Base-by-base conservation (phyloP, 208 protist species). In the Acanthamoeba culbertsoni region DNA sequence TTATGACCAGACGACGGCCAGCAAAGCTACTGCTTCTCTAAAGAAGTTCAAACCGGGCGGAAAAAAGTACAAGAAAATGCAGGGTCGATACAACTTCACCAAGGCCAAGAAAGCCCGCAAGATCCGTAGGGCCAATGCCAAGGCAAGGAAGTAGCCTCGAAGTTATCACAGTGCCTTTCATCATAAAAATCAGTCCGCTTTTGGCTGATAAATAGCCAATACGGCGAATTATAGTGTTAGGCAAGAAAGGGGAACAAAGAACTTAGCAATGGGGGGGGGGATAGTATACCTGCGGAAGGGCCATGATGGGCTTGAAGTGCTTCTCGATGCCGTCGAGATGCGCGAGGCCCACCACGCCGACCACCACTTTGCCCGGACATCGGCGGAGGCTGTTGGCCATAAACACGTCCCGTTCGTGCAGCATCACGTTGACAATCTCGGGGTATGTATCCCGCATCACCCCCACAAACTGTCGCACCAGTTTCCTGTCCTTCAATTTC, bases 321-420 rank as follows among this genome's bases (percentile, higher is more conserved):
- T 88, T 53, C 77, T 88, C 77, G 77, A 88, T 88, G 77, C 77
- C 77, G 37, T 88, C 77, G 48, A 88, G 43, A 33, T 88, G 77
- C 20, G 77, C 77, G 16, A 88, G 43, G 31, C 77, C 77, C 26
- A 88, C 77, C n/a, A 88, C 77, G 5, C n/a, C 77, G 5, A 88
- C 46, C 23, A 88, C 51, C 2, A 63, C 48, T 6, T 31, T 12
- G 48, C 77, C 77, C n/a, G 43, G 77, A 62, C 77, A 88, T 18
- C 51, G 43, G 23, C 51, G 77, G 5, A 88, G 77, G 37, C 28
- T 88, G 48, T 23, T 0, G n/a, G 77, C 77, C 43, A 88, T 55
- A 33, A 63, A 40, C 20, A 42, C 46, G 77, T 88, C 77, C 18
- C 77, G 77, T 33, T 88, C 77, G 0, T 23, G 37, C n/a, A 88